These are phyloP conservation scores for Leccinum arenicola DNA, from an alignment of 768 basidiomycete species.

Conservation along the genomic window DNA sequence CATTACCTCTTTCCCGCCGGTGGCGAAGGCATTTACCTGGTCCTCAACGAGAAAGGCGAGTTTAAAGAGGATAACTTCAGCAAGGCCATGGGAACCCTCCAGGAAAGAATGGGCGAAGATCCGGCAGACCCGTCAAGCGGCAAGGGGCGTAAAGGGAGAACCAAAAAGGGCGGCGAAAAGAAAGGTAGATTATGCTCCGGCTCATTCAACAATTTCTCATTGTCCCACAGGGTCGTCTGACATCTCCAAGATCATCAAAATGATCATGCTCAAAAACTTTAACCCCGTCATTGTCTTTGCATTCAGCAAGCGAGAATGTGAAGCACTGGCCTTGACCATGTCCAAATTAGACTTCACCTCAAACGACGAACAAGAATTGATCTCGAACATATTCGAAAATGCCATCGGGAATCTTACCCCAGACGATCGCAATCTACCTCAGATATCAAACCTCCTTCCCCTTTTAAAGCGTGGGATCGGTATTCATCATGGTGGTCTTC, in stretches of 20 bases:
- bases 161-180: slow-evolving; percentile 88
- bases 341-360: slow-evolving; percentile 97
- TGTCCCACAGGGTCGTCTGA: slow-evolving; percentile 72
- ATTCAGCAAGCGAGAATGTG: slow-evolving; percentile 98
- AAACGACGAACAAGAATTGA: slow-evolving; percentile 85
- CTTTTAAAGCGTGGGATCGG: slow-evolving; percentile 94
- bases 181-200: slow-evolving; percentile 57
- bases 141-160: slow-evolving; percentile 88
- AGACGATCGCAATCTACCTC: slow-evolving; percentile 87
- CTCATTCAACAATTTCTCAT: slow-evolving; percentile 1
- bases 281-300: slow-evolving; percentile 99
- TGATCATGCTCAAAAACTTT: slow-evolving; percentile 97
- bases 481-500: slow-evolving; percentile 95
- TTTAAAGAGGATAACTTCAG: slow-evolving; percentile 97
- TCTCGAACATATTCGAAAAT: slow-evolving; percentile 88
- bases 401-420: slow-evolving; percentile 86
- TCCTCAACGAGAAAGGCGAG: slow-evolving; percentile 98
- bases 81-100: slow-evolving; percentile 95
- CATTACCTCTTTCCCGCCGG: slow-evolving; percentile 98
- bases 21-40: slow-evolving; percentile 94
- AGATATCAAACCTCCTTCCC: slow-evolving; percentile 90
- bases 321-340: slow-evolving; percentile 84
- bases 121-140: slow-evolving; percentile 85
- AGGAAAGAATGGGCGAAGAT: slow-evolving; percentile 83
- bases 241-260: slow-evolving; percentile 95